Base-by-base conservation (phyloP, 176 grass and related monocot species). In the Musa acuminata region DNA sequence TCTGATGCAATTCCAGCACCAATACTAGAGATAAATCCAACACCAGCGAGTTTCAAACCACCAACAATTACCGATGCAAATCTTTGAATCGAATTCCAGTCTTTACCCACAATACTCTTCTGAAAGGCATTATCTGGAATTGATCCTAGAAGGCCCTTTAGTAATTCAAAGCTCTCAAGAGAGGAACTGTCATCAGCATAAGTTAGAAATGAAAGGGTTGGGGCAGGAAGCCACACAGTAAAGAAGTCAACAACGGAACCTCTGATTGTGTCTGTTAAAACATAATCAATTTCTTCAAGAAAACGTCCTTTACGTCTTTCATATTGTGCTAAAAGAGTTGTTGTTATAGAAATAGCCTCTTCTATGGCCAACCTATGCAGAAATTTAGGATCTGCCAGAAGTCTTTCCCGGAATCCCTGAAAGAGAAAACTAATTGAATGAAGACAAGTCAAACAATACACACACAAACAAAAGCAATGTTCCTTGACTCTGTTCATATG, bases 211-310 rank as follows among this genome's bases (percentile, higher is more conserved):
- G 90, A 99, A 76, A 99, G 85, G 64, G 95, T 99, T 74, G 95
- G 95, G 77, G 95, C 90, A 66, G 95, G 95, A 73, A 99, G 90
- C 95, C 95, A 99, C 64, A 99, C 90, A 53, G 95, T 94, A 78
- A 99, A 99, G 79, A 99, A 99, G 51, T 99, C 95, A 75, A 99
- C 95, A 77, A 99, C 95, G 54, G 84, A 82, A 72, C 95, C 95
- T 91, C 95, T 93, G 69, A 99, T 89, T 54, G 90, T 94, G 80
- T 99, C 95, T 50, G 88, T 99, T 59, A 99, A 85, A 75, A 94
- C 95, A 79, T 99, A 94, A 64, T 94, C 90, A 2, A 99, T 94
- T 79, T 99, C 90, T 83, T 99, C 86, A 43, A 93, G 80, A 75
- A 99, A 99, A 0, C 88, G 80, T 26, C 95, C 88, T 89, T 94